A percentile compares a stretch with the other conserved stretches of the same genome.
phyloP scores from a whole-genome alignment of 2,329 filamentous ascomycete genomes.

The Drechslerella dactyloides region DNA sequence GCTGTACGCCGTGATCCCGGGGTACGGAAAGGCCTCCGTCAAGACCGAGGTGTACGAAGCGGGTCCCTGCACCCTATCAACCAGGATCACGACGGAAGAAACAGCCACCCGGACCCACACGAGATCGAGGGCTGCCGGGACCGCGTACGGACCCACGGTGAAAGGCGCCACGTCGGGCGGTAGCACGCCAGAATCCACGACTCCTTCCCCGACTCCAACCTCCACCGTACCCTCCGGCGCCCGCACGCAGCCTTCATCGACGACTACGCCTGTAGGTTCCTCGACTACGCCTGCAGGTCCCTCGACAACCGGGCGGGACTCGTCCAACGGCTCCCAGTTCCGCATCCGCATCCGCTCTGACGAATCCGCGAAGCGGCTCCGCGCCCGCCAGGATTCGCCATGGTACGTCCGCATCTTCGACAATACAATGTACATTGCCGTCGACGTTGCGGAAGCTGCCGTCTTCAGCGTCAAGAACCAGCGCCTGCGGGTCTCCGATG shows the following conservation, averaged over 20 bases:
- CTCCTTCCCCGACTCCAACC: too few species aligned
- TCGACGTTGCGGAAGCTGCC: neutral
- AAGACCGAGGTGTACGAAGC: constrained; percentile 9
- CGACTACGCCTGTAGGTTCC: too few species aligned
- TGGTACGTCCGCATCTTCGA: constrained; percentile 31
- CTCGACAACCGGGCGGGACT: too few species aligned
- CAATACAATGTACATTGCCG: constrained; percentile 16
- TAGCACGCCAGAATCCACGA: too few species aligned
- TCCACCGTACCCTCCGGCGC: too few species aligned
- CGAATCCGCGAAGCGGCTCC: constrained; percentile 4
- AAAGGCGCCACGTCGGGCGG: too few species aligned
- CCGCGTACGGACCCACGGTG: too few species aligned
- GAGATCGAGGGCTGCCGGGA: constrained; percentile 8
- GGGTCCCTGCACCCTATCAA: constrained; percentile 16
- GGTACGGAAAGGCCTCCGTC: constrained; percentile 10
- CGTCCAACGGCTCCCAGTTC: constrained; percentile 6
- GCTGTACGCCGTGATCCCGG: constrained; percentile 14
- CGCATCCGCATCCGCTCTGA: constrained; percentile 23
- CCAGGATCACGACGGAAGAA: constrained; percentile 8
- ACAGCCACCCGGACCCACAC: constrained; percentile 28
- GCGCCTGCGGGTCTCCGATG: constrained; percentile 9
- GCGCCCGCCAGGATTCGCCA: constrained; percentile 6
- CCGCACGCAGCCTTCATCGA: too few species aligned
- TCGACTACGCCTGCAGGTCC: too few species aligned
- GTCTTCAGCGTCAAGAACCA: constrained; percentile 22